Base-by-base conservation (phyloP, 768 basidiomycete genomes). In the Hygrocybe coccinea region DNA sequence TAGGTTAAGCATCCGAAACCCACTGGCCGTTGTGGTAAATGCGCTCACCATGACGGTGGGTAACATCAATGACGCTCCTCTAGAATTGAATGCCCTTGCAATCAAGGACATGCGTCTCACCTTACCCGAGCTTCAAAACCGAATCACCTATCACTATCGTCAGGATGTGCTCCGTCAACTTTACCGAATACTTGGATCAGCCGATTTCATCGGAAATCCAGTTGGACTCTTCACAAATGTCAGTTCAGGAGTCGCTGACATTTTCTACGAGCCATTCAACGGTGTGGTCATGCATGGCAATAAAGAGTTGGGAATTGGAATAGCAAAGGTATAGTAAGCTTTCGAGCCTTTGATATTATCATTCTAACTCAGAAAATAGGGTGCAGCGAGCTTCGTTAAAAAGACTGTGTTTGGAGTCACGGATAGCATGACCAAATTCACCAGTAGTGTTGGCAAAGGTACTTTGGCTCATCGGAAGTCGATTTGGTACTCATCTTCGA, bases 191-290 rank as follows among this genome's bases (percentile, higher is more conserved):
- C 79, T 99, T 12, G 95, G 97, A n/a, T 97, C 95, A 5, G 97
- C 95, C 0, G 95, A 98, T 71, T 95, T 98, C 73, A 89, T 90
- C 57, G 89, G 91, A 12, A 95, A 95, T 67, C 95, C 95, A 3
- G 94, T 98, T 44, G 97, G 97, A 9, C 79, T 99, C 43, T 98
- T 99, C 78, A 95, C 89, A 49, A 98, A 98, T 65, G 94, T 99
- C 65, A 95, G 92, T 65, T 97, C 94, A 25, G 97, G 97, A 10
- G 91, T 98, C 5, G 90, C 90, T 52, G 97, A 99, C 69, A 95
- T 98, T 61, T 98, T 99, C 77, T 97, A 98, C 61, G 95, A 97
- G 69, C 97, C 97, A 1, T 97, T 95, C 77, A 87, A 94, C 55
- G 95, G 95, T 34, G 89, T 95, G 29, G 89, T 99, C 54, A 89